Evolutionary conservation across 2,329 filamentous ascomycete species (phyloP).

Genomic region (Penicillium sp.): DNA sequence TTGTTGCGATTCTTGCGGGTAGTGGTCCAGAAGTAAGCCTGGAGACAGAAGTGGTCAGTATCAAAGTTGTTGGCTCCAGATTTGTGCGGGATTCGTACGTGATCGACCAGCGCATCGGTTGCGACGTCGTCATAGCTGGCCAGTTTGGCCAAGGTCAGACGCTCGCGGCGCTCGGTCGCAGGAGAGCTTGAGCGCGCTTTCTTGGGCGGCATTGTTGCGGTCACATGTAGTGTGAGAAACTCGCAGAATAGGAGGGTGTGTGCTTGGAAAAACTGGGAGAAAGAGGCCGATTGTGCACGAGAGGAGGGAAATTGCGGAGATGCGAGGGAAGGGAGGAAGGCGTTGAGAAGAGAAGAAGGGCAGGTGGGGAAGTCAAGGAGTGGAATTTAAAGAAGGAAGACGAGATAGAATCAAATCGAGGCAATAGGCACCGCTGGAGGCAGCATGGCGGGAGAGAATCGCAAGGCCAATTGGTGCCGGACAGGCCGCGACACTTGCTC

Average conservation of each 20-base stretch:
- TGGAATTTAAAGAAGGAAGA: conserved; percentile 1
- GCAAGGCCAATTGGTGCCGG: conserved; percentile 11
- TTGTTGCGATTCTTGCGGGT: conserved; percentile 92
- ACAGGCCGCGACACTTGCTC: background rate
- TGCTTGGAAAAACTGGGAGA: background rate
- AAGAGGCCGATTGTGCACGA: background rate
- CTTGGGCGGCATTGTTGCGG: conserved; percentile 39
- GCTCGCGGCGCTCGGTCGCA: conserved; percentile 56
- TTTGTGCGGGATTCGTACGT: conserved; percentile 61
- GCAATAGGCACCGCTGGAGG: background rate
- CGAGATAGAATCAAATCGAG: background rate
- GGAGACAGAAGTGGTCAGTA: conserved; percentile 23
- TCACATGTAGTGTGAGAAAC: conserved; percentile 3
- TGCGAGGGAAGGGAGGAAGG: conserved; percentile 9
- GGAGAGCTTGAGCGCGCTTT: conserved; percentile 33
- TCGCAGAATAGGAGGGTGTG: background rate
- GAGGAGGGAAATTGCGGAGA: conserved; percentile 1
- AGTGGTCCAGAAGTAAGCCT: conserved; percentile 96
- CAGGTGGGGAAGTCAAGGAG: background rate
- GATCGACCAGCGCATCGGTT: conserved; percentile 92
- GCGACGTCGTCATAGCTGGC: conserved; percentile 93
- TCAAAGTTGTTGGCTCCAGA: background rate
- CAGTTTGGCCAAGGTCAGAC: conserved; percentile 82
- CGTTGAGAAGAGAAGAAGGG: background rate
- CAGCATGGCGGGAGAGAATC: conserved; percentile 8